phyloP scores from a whole-genome alignment of 2,329 filamentous ascomycete species.

The Knufia petricola region DNA sequence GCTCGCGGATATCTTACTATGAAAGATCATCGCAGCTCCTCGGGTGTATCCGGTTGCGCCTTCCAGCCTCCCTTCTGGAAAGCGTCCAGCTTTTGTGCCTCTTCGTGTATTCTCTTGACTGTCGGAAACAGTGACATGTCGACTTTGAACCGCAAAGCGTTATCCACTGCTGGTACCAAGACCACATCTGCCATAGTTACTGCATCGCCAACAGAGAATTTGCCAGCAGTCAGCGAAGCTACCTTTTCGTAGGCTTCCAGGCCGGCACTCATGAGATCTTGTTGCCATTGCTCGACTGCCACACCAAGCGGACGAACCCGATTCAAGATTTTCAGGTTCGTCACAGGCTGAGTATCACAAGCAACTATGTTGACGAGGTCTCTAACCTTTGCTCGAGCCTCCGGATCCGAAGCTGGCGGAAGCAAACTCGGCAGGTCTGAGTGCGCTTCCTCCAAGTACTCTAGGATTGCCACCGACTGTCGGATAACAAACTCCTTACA shows the following conservation, averaged over 20 bases:
- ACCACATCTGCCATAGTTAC: conserved; percentile 51
- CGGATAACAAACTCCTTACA: conserved; percentile 32
- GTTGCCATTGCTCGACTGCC: conserved; percentile 42
- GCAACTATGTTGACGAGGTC: conserved; percentile 47
- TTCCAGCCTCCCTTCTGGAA: conserved; percentile 46
- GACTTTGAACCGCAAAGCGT: conserved; percentile 46
- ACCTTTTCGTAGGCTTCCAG: conserved; percentile 48
- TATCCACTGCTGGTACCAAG: conserved; percentile 50
- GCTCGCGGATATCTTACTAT: no score
- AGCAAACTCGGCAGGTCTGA: conserved; percentile 37
- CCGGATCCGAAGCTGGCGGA: conserved; percentile 33
- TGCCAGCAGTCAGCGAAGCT: conserved; percentile 31
- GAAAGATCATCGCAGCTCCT: conserved; percentile 30
- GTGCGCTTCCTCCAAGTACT: conserved; percentile 51
- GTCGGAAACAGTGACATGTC: conserved; percentile 42
- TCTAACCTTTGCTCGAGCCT: conserved; percentile 42
- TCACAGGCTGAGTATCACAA: conserved; percentile 51
- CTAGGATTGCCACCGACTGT: conserved; percentile 51
- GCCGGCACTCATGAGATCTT: conserved; percentile 43
- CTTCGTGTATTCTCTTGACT: conserved; percentile 37
- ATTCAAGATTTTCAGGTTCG: conserved; percentile 47
- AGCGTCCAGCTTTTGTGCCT: conserved; percentile 40
- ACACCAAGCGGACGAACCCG: conserved; percentile 38
- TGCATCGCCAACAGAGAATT: conserved; percentile 46
- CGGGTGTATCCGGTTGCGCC: conserved; percentile 46